Conservation (phyloP, 305 asterid genomes). For the Plantago rigida region DNA sequence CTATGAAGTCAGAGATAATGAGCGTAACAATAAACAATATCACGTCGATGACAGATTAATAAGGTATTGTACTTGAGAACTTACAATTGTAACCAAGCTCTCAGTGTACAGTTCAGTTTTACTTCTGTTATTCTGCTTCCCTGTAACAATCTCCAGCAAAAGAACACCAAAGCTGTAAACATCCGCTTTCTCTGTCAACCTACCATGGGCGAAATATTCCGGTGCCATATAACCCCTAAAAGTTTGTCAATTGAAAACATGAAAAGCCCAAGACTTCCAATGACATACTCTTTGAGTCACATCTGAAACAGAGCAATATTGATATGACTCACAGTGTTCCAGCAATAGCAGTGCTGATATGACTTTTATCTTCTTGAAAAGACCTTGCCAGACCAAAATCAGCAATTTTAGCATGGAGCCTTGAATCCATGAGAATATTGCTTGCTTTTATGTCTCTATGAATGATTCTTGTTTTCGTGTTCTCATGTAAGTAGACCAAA, state of each 20-base stretch:
- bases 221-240: slow-evolving; percentile 29
- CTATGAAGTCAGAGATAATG: slow-evolving; percentile 26
- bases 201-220: slow-evolving; percentile 66
- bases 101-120: slow-evolving; percentile 46
- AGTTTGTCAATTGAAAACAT: neutral
- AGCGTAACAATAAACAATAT: neutral
- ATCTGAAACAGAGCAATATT: too few species aligned
- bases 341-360: slow-evolving; percentile 80
- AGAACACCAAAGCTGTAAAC: slow-evolving; percentile 86
- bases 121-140: slow-evolving; percentile 59
- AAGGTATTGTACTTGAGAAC: slow-evolving; percentile 12
- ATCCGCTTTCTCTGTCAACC: slow-evolving; percentile 67
- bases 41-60: neutral
- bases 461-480: slow-evolving; percentile 49
- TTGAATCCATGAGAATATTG: slow-evolving; percentile 63
- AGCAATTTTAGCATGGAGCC: slow-evolving; percentile 60
- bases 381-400: slow-evolving; percentile 88
- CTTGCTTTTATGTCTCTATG: slow-evolving; percentile 83
- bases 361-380: slow-evolving; percentile 71
- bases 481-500: slow-evolving; percentile 74
- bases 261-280: too few species aligned
- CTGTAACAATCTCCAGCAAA: slow-evolving; percentile 61
- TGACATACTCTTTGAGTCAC: too few species aligned
- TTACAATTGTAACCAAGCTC: slow-evolving; percentile 54
- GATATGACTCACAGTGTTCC: slow-evolving; percentile 66